Base-by-base conservation (phyloP, 352 stramenopile genomes). In the Pythium myriotylum region DNA sequence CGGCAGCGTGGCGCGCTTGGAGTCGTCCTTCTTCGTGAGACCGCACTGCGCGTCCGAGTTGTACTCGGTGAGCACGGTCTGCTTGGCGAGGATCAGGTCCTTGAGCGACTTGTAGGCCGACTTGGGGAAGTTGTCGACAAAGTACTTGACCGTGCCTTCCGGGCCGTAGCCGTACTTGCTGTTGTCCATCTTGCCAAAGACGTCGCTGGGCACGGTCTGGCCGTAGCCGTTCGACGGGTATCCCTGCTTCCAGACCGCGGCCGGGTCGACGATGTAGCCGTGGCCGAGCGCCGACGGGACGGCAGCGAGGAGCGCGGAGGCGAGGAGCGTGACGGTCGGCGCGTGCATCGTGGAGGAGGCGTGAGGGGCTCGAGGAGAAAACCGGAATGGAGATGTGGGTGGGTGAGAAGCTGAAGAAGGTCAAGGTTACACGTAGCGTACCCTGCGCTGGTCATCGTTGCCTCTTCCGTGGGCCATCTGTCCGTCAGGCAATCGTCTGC, bases 191-290 rank as follows among this genome's bases (percentile, higher is more conserved):
- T 23, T 13, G 6, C 73, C 73, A 54, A 63, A 85, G 35, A 82
- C 68, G 3, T 67, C 27, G 19, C 68, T 71, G 59, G 79, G 65
- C 33, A 85, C 61, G n/a, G 71, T 79, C 53, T 72, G 75, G 50
- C 70, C 71, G 63, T 78, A 84, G 26, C 76, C 76, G 54, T 84
- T 84, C 39, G 55, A 63, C n/a, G 73, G 54, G 50, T 81, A 81
- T 8, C 70, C 73, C 7, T 76, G 42, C 24, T 62, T 53, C 70
- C 67, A 84, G 35, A 67, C 54, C 3, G 68, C 68, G 8, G 63
- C 73, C 3, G 80, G 77, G 16, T 86, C 65, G 19, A 79, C 62
- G 43, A 87, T 77, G 66, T 87, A 53, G 32, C 63, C 68, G 45
- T 76, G 68, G 20, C 54, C 59, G 5, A 67, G 39, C 5, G 63